phyloP scores from a whole-genome alignment of 1,284 basidiomycete genomes.

The Cryptococcus sp. region DNA sequence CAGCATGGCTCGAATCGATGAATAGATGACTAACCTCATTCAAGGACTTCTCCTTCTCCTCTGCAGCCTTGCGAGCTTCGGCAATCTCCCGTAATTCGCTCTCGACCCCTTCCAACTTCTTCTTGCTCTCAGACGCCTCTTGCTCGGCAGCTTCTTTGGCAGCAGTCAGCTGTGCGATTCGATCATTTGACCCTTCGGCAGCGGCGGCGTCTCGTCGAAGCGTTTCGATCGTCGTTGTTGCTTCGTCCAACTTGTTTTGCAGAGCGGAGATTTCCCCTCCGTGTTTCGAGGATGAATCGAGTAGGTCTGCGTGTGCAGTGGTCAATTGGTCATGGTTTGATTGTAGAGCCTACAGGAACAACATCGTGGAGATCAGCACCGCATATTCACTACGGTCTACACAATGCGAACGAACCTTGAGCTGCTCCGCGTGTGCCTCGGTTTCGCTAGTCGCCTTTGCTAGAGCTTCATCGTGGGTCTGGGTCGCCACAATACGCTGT shows the following conservation, averaged over 20 bases:
- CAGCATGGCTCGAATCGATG: neutral
- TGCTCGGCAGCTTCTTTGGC: conserved; percentile 10
- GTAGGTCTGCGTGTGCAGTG: conserved; percentile 25
- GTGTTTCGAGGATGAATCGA: conserved; percentile 17
- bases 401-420: no score
- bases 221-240: conserved; percentile 1
- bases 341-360: conserved; percentile 13
- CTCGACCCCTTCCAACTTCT: conserved; percentile 9
- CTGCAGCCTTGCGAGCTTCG: conserved; percentile 7
- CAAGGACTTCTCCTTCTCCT: conserved; percentile 17
- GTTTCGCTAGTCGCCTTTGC: conserved; percentile 7
- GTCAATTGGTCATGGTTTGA: conserved; percentile 23
- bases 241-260: conserved; percentile 22
- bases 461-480: conserved; percentile 14
- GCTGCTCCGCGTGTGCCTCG: conserved; percentile 1
- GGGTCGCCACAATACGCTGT: conserved; percentile 11
- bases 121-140: conserved; percentile 6
- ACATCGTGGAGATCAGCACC: neutral
- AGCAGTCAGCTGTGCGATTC: conserved; percentile 9
- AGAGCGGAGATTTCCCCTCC: conserved; percentile 26
- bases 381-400: neutral
- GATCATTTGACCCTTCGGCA: no score
- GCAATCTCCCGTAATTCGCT: conserved; percentile 15
- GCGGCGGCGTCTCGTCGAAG: no score
- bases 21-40: conserved; percentile 15